Percentiles rank a stretch among this genome's conserved stretches.
These are phyloP conservation scores for Pharnaceum exiguum DNA, from an alignment of 148 eudicot species.

Conservation along the genomic window DNA sequence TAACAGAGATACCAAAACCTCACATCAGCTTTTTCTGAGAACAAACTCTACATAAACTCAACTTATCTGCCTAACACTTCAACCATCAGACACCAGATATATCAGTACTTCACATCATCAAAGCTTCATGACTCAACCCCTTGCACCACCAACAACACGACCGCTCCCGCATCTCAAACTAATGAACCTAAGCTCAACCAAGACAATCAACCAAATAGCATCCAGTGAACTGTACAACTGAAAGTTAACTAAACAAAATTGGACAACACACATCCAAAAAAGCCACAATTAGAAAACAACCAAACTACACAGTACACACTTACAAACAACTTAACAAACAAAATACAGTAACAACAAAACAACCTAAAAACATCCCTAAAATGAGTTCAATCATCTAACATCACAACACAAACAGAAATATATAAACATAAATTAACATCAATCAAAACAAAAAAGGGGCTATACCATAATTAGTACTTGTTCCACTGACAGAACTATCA, in stretches of 20 bases:
- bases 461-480: slow-evolving; percentile 62
- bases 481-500: slow-evolving; percentile 77
- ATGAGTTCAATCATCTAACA: neutral
- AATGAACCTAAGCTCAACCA: too few relatives aligned
- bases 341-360: slow-evolving; percentile 4
- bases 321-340: neutral
- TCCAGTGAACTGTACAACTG: neutral
- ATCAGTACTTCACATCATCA: too few relatives aligned
- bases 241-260: neutral
- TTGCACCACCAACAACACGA: too few relatives aligned
- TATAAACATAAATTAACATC: too few relatives aligned
- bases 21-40: too few relatives aligned
- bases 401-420: neutral
- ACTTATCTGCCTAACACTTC: too few relatives aligned
- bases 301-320: slow-evolving; percentile 2
- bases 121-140: too few relatives aligned
- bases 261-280: slow-evolving; percentile 3
- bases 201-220: too few relatives aligned
- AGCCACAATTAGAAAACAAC: slow-evolving; percentile 7
- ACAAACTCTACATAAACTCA: too few relatives aligned
- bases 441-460: slow-evolving; percentile 3
- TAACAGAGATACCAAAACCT: too few relatives aligned
- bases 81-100: too few relatives aligned
- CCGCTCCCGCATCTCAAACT: too few relatives aligned
- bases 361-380: slow-evolving; percentile 14